Percentiles rank a stretch among this genome's conserved stretches.
phyloP scores from a whole-genome alignment of 371 early-diverging fungal species.

The Apophysomyces elegans region DNA sequence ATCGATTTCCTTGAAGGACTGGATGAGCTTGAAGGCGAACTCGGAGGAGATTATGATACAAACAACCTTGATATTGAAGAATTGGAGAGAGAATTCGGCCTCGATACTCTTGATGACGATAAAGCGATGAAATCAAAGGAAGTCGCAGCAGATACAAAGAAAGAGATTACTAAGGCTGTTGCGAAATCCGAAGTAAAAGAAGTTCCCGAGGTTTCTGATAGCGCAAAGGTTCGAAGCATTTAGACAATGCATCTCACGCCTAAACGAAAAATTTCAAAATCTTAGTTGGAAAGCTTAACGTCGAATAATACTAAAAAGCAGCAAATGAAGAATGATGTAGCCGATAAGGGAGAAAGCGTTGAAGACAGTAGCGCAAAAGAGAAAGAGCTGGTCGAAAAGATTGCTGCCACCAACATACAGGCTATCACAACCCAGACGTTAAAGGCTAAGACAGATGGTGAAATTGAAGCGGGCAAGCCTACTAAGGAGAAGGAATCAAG shows the following conservation, averaged over 20 bases:
- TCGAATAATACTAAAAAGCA: not conserved
- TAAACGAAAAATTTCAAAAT: not conserved
- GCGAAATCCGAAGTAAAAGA: not conserved
- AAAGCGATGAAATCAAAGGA: not conserved
- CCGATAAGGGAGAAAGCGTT: not conserved
- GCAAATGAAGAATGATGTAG: not conserved
- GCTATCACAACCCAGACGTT: not conserved
- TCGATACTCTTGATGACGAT: not conserved
- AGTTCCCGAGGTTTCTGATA: not conserved
- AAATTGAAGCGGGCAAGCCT: not conserved
- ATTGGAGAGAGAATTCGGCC: conserved; percentile 2
- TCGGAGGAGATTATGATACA: conserved; percentile 1
- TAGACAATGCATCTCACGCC: not conserved
- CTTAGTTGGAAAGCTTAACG: not conserved
- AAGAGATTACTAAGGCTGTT: not conserved
- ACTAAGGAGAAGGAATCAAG: not conserved
- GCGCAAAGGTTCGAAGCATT: conserved; percentile 7
- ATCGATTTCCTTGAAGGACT: conserved; percentile 7
- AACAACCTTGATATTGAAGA: conserved; percentile 4
- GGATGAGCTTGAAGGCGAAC: conserved; percentile 6
- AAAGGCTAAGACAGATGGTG: not conserved
- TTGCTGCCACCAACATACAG: not conserved
- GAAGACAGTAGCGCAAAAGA: not conserved
- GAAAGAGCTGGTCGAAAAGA: not conserved
- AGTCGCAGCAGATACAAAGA: not conserved